A percentile compares a stretch with the other conserved stretches of the same genome.
Evolutionary conservation across 139 green algal species (phyloP).

Genomic region (Mychonastes homosphaera): DNA sequence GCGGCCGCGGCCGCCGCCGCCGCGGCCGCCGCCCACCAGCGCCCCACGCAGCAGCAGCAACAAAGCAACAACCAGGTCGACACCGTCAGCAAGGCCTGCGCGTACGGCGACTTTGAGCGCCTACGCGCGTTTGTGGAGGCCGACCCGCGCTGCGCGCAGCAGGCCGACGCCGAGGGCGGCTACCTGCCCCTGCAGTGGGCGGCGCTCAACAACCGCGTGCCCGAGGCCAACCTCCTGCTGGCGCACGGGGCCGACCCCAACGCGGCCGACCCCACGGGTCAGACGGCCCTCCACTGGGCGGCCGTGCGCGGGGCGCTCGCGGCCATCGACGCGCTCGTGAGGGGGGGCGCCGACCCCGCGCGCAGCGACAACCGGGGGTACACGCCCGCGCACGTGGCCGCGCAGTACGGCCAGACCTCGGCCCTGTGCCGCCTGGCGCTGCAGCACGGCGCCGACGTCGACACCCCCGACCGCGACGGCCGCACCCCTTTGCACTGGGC

Average conservation of each 20-base stretch:
- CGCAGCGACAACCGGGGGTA: conserved; percentile 60
- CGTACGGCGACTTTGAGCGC: conserved; percentile 74
- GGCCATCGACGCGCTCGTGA: conserved; percentile 64
- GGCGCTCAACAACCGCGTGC: conserved; percentile 83
- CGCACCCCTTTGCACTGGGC: conserved; percentile 79
- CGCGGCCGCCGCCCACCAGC: no score
- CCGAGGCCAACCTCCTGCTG: conserved; percentile 57
- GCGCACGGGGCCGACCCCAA: conserved; percentile 49
- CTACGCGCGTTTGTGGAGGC: conserved; percentile 42
- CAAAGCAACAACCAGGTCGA: no score
- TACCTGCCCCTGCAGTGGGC: conserved; percentile 77
- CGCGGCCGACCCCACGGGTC: conserved; percentile 55
- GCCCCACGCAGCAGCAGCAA: not conserved
- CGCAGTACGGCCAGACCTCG: conserved; percentile 47
- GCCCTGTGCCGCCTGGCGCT: conserved; percentile 35
- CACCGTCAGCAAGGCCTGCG: conserved; percentile 64
- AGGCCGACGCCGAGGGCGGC: conserved; percentile 47
- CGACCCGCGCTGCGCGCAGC: conserved; percentile 35
- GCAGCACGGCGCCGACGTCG: conserved; percentile 6
- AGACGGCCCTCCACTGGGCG: conserved; percentile 83
- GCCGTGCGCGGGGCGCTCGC: conserved; percentile 62
- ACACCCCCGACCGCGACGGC: conserved; percentile 54
- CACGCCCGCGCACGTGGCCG: conserved; percentile 37
- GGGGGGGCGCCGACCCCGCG: conserved; percentile 37
- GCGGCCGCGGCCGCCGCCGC: no score